Conservation (phyloP, 768 basidiomycete species). For the Lanmaoa pseudosensibilis region DNA sequence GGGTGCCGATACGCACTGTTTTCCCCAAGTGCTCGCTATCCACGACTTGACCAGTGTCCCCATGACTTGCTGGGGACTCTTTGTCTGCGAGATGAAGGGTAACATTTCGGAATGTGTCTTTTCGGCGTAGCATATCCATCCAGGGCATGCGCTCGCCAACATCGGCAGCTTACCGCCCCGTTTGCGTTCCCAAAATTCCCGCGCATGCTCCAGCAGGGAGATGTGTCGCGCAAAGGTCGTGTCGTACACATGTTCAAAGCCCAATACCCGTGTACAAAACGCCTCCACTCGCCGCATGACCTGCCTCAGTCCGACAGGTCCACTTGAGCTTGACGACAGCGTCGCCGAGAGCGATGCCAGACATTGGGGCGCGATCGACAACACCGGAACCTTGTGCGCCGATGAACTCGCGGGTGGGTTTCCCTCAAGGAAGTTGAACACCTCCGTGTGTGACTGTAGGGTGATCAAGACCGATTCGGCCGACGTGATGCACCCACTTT, state of each 20-base stretch:
- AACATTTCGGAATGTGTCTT: conserved; percentile 95
- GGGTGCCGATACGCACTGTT: conserved; percentile 51
- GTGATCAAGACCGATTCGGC: conserved; percentile 97
- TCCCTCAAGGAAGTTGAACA: conserved; percentile 69
- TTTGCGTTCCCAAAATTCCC: conserved; percentile 77
- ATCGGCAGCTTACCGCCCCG: conserved; percentile 64
- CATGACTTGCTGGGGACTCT: conserved; percentile 94
- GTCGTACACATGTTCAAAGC: conserved; percentile 85
- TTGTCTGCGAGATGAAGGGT: conserved; percentile 82
- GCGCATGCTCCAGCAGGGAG: conserved; percentile 75
- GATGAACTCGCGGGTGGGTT: conserved; percentile 47
- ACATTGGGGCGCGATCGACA: conserved; percentile 89
- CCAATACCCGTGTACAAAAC: conserved; percentile 67
- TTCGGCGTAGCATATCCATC: conserved; percentile 99
- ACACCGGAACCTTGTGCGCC: conserved; percentile 57
- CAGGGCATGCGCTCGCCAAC: conserved; percentile 94
- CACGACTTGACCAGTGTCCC: conserved; percentile 91
- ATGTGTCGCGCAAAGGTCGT: conserved; percentile 94
- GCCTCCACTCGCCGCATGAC: conserved; percentile 69
- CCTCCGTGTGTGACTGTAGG: conserved; percentile 92
- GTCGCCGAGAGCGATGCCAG: conserved; percentile 79
- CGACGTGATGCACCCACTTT: conserved; percentile 95
- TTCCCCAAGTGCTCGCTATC: conserved; percentile 67
- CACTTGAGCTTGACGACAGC: conserved; percentile 46
- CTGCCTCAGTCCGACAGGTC: conserved; percentile 49